These are phyloP conservation scores for Smallanthus sonchifolius DNA, from an alignment of 129 eudicot genomes.

Conservation along the genomic window DNA sequence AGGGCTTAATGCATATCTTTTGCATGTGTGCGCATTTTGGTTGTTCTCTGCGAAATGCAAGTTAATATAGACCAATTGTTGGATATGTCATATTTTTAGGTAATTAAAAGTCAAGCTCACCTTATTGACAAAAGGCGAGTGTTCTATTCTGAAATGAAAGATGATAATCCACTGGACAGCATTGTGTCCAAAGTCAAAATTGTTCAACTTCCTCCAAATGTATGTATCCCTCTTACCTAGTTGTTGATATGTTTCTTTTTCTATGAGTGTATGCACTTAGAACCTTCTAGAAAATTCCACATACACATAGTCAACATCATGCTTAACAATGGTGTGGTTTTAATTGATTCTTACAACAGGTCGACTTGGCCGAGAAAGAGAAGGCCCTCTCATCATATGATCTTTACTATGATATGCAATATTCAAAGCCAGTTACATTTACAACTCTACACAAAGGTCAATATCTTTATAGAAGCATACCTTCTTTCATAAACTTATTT, in stretches of 20 bases:
- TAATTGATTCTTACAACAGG: slow-evolving; percentile 27
- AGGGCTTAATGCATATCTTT: not conserved
- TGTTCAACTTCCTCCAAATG: slow-evolving; percentile 33
- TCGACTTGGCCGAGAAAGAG: slow-evolving; percentile 30
- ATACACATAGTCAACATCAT: not conserved
- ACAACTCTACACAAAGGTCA: slow-evolving; percentile 38
- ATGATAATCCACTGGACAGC: slow-evolving; percentile 52
- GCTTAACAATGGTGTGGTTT: not conserved
- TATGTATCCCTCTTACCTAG: slow-evolving; percentile 13
- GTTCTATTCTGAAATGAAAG: slow-evolving; percentile 46
- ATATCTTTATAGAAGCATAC: not conserved
- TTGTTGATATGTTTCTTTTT: not conserved
- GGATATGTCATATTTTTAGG: slow-evolving; percentile 22
- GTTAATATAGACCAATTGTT: not conserved
- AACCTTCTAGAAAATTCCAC: slow-evolving; percentile 1
- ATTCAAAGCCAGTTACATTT: slow-evolving; percentile 44
- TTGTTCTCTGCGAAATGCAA: not conserved
- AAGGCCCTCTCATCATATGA: slow-evolving; percentile 24
- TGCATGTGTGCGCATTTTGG: not conserved
- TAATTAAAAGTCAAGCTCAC: slow-evolving; percentile 37
- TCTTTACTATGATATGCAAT: slow-evolving; percentile 49
- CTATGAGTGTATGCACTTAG: not conserved
- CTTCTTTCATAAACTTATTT: not conserved
- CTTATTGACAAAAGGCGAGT: slow-evolving; percentile 48
- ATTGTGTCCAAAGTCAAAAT: slow-evolving; percentile 45